phyloP scores from a whole-genome alignment of 1,284 basidiomycete genomes.

The Microbotryomycetes sp. region DNA sequence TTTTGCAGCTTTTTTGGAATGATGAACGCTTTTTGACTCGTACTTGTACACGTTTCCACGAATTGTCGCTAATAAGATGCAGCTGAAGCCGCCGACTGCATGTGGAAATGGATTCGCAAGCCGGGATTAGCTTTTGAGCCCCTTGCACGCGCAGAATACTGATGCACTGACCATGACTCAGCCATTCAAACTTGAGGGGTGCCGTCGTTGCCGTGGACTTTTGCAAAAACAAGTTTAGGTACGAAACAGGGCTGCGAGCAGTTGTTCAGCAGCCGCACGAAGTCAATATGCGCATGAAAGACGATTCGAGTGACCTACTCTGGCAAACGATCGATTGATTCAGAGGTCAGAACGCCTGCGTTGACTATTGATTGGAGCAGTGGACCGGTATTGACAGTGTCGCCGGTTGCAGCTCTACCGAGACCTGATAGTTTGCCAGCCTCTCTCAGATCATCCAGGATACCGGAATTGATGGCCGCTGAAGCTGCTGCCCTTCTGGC shows the following conservation, averaged over 20 bases:
- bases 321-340: too few relatives aligned
- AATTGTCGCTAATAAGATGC: background rate
- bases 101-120: conserved; percentile 5
- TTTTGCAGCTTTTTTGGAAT: conserved; percentile 3
- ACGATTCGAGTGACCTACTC: too few relatives aligned
- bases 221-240: conserved; percentile 14
- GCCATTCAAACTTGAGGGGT: conserved; percentile 11
- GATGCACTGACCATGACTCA: background rate
- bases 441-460: background rate
- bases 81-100: background rate
- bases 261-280: background rate
- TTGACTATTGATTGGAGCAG: too few relatives aligned
- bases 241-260: conserved; percentile 1
- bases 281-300: too few relatives aligned
- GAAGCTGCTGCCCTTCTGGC: conserved; percentile 3
- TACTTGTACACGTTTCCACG: background rate
- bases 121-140: conserved; percentile 6
- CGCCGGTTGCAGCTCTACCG: too few relatives aligned
- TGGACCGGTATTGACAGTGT: too few relatives aligned
- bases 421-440: background rate
- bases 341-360: too few relatives aligned
- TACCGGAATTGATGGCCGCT: background rate
- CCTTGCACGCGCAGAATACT: background rate
- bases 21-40: background rate
- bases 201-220: conserved; percentile 8